Evolutionary conservation across 2,329 filamentous ascomycete genomes (phyloP).

Genomic region (Lithohypha guttulata): DNA sequence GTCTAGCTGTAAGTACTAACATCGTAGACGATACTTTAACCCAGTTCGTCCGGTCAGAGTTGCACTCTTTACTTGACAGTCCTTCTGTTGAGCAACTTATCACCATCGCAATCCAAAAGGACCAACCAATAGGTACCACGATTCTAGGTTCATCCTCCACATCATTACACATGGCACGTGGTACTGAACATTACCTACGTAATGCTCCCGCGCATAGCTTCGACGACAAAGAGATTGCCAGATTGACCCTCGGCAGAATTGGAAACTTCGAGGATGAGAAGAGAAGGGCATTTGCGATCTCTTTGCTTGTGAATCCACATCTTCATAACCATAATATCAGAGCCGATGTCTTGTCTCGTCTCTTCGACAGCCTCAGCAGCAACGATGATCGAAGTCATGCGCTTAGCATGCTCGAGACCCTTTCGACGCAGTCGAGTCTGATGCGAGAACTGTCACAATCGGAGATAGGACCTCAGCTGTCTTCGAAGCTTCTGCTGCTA

Average conservation of each 20-base stretch:
- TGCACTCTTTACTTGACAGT: conserved; percentile 52
- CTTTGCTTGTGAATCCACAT: conserved; percentile 3
- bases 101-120: conserved; percentile 48
- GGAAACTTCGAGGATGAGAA: conserved; percentile 1
- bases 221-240: not conserved
- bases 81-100: conserved; percentile 58
- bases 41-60: conserved; percentile 44
- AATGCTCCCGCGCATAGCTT: not conserved
- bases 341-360: not conserved
- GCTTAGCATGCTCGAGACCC: conserved; percentile 6
- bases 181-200: not conserved
- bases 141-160: not conserved
- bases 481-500: conserved; percentile 16
- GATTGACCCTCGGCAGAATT: not conserved
- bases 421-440: not conserved
- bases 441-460: not conserved
- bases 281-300: not conserved
- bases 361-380: not conserved
- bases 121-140: conserved; percentile 2
- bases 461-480: conserved; percentile 6
- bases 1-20: conserved; percentile 36
- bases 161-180: conserved; percentile 2
- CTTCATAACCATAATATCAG: conserved; percentile 1
- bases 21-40: conserved; percentile 29
- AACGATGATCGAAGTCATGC: not conserved